These are phyloP conservation scores for Ogataea chonburiensis DNA, from an alignment of 805 yeast species.

Conservation along the genomic window DNA sequence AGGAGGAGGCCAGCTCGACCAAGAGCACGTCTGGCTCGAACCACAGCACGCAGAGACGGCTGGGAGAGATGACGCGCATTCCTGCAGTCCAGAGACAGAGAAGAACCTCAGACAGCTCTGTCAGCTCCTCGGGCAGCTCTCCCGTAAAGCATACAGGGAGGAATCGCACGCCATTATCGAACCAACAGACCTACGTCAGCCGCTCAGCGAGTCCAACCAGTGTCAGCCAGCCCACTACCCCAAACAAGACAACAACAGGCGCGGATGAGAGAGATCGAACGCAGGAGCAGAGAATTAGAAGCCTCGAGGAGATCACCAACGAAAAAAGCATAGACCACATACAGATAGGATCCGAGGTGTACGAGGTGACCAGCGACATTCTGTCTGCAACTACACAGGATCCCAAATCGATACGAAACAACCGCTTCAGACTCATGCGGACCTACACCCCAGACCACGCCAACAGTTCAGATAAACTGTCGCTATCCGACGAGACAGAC, in stretches of 20 bases:
- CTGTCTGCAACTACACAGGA: constrained; percentile 22
- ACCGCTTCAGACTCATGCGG: constrained; percentile 5
- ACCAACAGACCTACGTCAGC: constrained; percentile 6
- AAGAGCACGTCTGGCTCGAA: constrained; percentile 7
- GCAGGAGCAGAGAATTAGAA: constrained; percentile 7
- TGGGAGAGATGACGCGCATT: background rate
- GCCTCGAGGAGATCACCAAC: constrained; percentile 15
- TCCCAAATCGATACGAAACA: constrained; percentile 20
- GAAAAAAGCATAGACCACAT: constrained; percentile 18
- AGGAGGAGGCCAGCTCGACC: constrained; percentile 14
- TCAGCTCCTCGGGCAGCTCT: constrained; percentile 5
- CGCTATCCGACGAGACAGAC: constrained; percentile 19
- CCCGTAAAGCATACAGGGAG: constrained; percentile 21
- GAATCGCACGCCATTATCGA: constrained; percentile 19
- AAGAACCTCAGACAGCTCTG: constrained; percentile 8
- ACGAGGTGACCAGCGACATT: constrained; percentile 25
- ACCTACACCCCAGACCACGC: constrained; percentile 1
- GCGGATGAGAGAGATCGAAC: constrained; percentile 11
- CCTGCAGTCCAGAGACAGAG: constrained; percentile 1
- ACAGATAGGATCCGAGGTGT: constrained; percentile 18
- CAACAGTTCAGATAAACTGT: constrained; percentile 1
- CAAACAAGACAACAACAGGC: constrained; percentile 9
- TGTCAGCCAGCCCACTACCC: constrained; percentile 14
- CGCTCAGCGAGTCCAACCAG: constrained; percentile 10
- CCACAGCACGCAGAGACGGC: constrained; percentile 12